Evolutionary conservation across 495 filamentous ascomycete species (phyloP).

Genomic region (Tuber melanosporum): DNA sequence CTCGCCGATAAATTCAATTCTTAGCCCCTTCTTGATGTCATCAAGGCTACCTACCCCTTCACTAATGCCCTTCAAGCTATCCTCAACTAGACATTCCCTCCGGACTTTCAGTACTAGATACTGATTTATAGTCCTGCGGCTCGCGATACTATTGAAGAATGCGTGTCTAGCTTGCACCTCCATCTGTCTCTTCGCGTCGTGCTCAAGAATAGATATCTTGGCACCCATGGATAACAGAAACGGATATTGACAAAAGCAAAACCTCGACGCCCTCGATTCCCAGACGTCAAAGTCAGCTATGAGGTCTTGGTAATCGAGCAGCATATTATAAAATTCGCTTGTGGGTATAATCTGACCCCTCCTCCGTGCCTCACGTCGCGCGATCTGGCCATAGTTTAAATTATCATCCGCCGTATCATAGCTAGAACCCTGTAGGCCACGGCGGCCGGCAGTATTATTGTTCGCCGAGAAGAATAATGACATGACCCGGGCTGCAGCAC

Average conservation of each 20-base stretch:
- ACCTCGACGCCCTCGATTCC: conserved; percentile 68
- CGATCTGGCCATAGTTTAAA: conserved; percentile 40
- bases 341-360: conserved; percentile 65
- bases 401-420: conserved; percentile 3
- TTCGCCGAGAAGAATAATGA: conserved; percentile 79
- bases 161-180: conserved; percentile 81
- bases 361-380: conserved; percentile 46
- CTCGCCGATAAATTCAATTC: conserved; percentile 80
- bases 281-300: conserved; percentile 83
- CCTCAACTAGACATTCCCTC: conserved; percentile 83
- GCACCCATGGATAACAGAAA: conserved; percentile 91
- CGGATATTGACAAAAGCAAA: conserved; percentile 90
- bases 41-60: conserved; percentile 79
- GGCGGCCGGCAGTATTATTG: conserved; percentile 48
- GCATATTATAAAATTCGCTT: conserved; percentile 78
- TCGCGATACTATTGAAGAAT: conserved; percentile 82
- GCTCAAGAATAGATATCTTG: conserved; percentile 86
- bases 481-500: conserved; percentile 73
- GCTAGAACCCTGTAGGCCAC: conserved; percentile 36
- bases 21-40: conserved; percentile 87
- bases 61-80: conserved; percentile 79
- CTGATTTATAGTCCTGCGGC: conserved; percentile 65
- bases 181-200: conserved; percentile 89
- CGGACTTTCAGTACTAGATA: conserved; percentile 74
- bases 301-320: conserved; percentile 79